Evolutionary conservation across 352 stramenopile species (phyloP), one percentile per base, ranked within the genome.

Genomic region (Blastocystis sp.): DNA sequence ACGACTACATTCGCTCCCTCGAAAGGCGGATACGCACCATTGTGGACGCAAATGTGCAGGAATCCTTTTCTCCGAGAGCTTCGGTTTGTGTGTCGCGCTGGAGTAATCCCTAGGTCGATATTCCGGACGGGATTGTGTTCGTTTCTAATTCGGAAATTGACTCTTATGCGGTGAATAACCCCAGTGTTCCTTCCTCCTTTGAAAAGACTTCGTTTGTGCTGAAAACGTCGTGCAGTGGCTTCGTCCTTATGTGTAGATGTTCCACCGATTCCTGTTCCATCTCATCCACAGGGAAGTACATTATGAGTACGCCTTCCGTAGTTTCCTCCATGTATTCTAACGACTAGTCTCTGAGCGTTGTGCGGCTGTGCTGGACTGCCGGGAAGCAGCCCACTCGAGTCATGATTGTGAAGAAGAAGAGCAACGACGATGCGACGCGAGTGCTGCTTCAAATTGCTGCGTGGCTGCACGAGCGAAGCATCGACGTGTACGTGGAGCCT

Each of bases 391-490:
- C 74, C n/a, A 26, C 10, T 41, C 74, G 55, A 33, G 94, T 95
- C 63, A 90, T 96, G 19, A 92, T 96, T 60, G 93, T 96, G 41
- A 96, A 96, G 91, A 96, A 96, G 80, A 94, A 94, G 0, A 95
- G 94, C 88, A 94, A 96, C 63, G 91, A 91, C 24, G 91, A 93
- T 29, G 94, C 95, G 19, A 95, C 94, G 16, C 91, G 94, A n/a
- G 94, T 93, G 85, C 89, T 96, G 60, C 62, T 93, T 41, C 90
- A 92, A 45, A 92, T 96, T 61, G 90, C 93, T 2, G 80, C 91
- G 21, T 96, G 94, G 94, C 90, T 96, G n/a, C 91, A 94, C 31
- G 92, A 95, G 60, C 95, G 94, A 88, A 92, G 93, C 2, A 90
- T 96, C 13, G 90, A 92, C 13, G 92, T 96, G 62, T 93, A 92